Conservation (phyloP, 345 rosid genomes). For the Syzygium grande region DNA sequence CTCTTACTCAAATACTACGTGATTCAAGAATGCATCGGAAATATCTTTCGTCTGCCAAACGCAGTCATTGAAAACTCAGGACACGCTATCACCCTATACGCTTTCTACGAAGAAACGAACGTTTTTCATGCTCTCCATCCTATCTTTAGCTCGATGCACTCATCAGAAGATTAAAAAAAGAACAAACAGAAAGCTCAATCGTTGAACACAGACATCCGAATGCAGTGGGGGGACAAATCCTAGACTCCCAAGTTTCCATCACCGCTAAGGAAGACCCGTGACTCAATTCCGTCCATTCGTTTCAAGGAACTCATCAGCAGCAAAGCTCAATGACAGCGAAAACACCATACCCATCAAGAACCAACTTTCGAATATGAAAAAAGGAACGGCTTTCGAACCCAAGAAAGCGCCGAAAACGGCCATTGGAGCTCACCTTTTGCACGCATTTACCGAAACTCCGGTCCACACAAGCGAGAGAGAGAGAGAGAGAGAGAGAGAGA, state of each 20-base stretch:
- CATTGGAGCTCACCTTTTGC: not conserved
- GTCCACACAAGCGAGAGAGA: not conserved
- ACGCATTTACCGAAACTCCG: not conserved
- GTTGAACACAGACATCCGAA: not conserved
- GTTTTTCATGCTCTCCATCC: too few species aligned
- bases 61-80: not conserved
- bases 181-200: not conserved
- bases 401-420: not conserved
- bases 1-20: not conserved
- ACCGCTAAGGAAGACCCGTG: not conserved
- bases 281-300: not conserved
- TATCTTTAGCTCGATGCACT: not conserved
- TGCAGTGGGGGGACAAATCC: not conserved
- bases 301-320: not conserved
- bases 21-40: not conserved
- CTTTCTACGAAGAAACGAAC: not conserved
- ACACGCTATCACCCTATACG: not conserved
- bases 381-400: not conserved
- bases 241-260: not conserved
- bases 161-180: not conserved
- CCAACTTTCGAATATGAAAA: not conserved
- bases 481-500: not conserved
- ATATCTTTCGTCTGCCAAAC: too few species aligned
- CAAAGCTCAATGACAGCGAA: not conserved
- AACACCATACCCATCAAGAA: not conserved